Base-by-base conservation (phyloP, 805 yeast species). In the Tetrapisispora taiwanensis region DNA sequence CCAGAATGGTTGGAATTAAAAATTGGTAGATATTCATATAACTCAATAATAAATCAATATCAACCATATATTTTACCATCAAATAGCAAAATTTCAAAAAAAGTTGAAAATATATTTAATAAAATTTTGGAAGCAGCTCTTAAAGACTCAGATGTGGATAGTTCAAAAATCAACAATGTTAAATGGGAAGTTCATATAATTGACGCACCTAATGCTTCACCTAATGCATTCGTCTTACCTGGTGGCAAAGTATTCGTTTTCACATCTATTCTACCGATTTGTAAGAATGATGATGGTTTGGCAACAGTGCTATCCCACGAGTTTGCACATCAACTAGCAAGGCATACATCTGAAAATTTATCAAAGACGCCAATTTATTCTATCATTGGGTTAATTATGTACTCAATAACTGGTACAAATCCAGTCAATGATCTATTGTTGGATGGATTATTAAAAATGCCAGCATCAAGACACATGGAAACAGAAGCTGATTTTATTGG, bases 241-340 rank as follows among this genome's bases (percentile, higher is more conserved):
- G 90, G 92, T 48, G 98, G 98, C 7, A 89, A 89, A 62, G 95
- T 92, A 36, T 92, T 92, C 65, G 88, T 92, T 17, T 86, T 84
- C 57, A 72, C 81, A 38, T 76, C 84, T 9, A 85, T 92, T 34
- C 59, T 92, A 39, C 83, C 84, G 1, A 76, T 92, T 27, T 81
- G 95, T 60, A 66, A 68, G 22, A 79, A 84, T 56, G 94, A 87
- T 42, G 94, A 87, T 59, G 97, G 96, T 1, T 65, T 92, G 37
- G 97, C 97, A n/a, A 88, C 97, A 0, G 96, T 92, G 2, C 67
- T 92, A 38, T 71, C 95, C 0, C 99, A 92, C 60, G 99, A 92
- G 56, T 75, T 89, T 45, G 89, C 96, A 0, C 98, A 92, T 66
- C 95, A 88, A 61, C 69, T 92, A 51, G 96, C 96, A 8, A 79